A percentile compares a stretch with the other conserved stretches of the same genome.
These are phyloP conservation scores for Fraxinus nigra DNA, from an alignment of 305 asterid species.

Conservation along the genomic window DNA sequence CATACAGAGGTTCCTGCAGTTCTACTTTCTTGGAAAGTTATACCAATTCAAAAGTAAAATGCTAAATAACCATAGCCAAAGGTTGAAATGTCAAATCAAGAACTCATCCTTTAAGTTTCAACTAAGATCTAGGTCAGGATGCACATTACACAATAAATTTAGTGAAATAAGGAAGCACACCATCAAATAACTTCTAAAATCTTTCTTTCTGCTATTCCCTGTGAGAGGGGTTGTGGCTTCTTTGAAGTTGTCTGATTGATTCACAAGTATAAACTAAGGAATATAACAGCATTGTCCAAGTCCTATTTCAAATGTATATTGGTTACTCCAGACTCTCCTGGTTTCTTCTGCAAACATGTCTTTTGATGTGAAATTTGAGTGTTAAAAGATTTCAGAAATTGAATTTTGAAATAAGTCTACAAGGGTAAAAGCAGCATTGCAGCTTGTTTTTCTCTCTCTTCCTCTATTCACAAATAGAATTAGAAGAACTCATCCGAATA, in stretches of 20 bases:
- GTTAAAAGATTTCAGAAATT: not conserved
- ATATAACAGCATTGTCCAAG: not conserved
- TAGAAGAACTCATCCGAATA: not conserved
- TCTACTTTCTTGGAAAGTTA: not conserved
- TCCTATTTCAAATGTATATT: not conserved
- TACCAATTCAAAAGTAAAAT: not conserved
- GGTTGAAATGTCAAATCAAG: not conserved
- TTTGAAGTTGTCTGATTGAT: not conserved
- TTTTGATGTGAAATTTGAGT: not conserved
- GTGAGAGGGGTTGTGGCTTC: not conserved
- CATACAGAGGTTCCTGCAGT: not conserved
- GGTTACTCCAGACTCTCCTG: not conserved
- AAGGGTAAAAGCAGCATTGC: not conserved
- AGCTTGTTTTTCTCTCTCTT: not conserved
- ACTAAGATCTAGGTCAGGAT: not conserved
- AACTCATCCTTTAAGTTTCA: not conserved
- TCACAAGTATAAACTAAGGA: not conserved
- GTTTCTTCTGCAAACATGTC: not conserved
- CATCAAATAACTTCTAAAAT: not conserved
- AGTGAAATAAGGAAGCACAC: not conserved
- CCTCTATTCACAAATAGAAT: not conserved
- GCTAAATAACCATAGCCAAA: not conserved
- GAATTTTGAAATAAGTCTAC: not conserved
- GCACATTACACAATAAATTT: not conserved
- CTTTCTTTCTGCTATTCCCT: not conserved